A percentile compares a stretch with the other conserved stretches of the same genome.
phyloP scores from a whole-genome alignment of 176 grass and related monocot species.

The Rhynchospora pubera region DNA sequence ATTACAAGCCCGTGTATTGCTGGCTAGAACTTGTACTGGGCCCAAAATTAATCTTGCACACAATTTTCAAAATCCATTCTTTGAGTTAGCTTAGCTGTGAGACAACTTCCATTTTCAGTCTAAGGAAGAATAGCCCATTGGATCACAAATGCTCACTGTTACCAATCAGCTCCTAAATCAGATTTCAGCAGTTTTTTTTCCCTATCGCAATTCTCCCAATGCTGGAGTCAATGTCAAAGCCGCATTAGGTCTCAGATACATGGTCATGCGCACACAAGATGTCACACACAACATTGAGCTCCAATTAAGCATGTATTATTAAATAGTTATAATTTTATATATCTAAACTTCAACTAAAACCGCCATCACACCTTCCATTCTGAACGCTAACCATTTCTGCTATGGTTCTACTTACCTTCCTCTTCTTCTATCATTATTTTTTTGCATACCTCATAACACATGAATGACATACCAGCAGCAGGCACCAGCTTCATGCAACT shows the following conservation, averaged over 20 bases:
- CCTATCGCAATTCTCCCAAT: not conserved
- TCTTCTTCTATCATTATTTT: conserved; percentile 42
- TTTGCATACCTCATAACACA: conserved; percentile 91
- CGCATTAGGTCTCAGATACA: not conserved
- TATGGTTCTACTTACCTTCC: conserved; percentile 10
- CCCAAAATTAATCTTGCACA: not conserved
- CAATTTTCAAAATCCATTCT: not conserved
- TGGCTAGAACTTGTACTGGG: not conserved
- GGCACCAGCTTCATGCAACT: conserved; percentile 89
- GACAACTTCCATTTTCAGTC: not conserved
- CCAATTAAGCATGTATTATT: not conserved
- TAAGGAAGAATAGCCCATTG: not conserved
- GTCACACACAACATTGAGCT: not conserved
- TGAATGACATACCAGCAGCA: conserved; percentile 79
- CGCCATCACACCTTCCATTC: not conserved
- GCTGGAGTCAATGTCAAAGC: not conserved
- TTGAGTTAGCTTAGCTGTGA: not conserved
- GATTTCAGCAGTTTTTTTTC: not conserved
- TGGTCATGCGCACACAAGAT: not conserved
- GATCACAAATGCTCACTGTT: not conserved
- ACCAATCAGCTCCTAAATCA: not conserved
- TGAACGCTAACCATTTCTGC: conserved; percentile 2
- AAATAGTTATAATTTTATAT: not conserved
- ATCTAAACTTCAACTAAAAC: not conserved
- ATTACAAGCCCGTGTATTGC: not conserved